Base-by-base conservation (phyloP, 2,329 filamentous ascomycete species). In the Pseudocercospora cruenta region DNA sequence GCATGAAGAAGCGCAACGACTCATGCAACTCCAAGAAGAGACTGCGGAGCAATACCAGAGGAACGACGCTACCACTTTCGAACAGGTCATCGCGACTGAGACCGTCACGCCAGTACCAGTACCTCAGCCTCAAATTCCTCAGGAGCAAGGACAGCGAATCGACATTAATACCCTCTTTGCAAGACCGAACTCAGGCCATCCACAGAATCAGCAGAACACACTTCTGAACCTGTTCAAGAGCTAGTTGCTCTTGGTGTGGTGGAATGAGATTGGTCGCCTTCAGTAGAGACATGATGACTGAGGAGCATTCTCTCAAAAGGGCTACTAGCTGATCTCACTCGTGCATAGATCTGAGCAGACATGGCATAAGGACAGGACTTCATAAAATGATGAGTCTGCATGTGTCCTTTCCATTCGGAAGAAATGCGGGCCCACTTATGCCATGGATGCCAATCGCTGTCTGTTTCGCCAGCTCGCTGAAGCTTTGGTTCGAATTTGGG, bases 61-160 rank as follows among this genome's bases (percentile, higher is more conserved):
- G 16, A 22, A 16, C 43, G 55, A 8, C 59, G 59, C 16, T 39
- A 64, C 43, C 22, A 49, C 49, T 33, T 43, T 10, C 66, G 59
- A 22, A 3, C 58, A 53, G 4, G 36, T 54, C 43, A 82, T 84
- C 82, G n/a, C 81, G 83, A 53, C 83, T 84, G 73, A 76, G 86
- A 24, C 84, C 81, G 16, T 75, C 86, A 8, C 81, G 84, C 63
- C 62, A 53, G 16, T 28, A 33, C 60, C 63, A 8, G 53, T 43
- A n/a, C 7, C 24, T 19, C 83, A 87, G 68, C 74, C 2, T 4
- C 39, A 43, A 8, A 43, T 19, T 4, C 39, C 86, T 4, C 57
- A 1, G 86, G 83, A 86, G 71, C 84, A 87, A 36, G 68, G 69
- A 8, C 72, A 71, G 45, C 67, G 67, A 26, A 71, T 74, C 24